Conservation (phyloP, 1,284 basidiomycete species). For the Afroboletus lepidellus region DNA sequence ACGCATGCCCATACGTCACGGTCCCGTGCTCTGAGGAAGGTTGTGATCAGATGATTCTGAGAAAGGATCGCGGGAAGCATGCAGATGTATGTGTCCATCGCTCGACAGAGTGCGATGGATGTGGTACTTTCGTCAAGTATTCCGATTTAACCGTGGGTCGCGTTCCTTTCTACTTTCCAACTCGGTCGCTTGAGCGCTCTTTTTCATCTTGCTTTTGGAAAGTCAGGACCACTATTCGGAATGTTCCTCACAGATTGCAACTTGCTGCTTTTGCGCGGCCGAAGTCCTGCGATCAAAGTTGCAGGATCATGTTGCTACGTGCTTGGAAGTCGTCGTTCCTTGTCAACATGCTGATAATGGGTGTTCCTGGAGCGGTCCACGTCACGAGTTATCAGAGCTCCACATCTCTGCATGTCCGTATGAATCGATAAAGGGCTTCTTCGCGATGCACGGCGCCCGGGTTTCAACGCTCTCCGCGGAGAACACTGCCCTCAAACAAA, state of each 20-base stretch:
- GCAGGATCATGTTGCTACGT: slow-evolving; percentile 38
- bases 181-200: slow-evolving; percentile 2
- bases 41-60: slow-evolving; percentile 44
- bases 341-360: slow-evolving; percentile 55
- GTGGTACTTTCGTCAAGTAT: slow-evolving; percentile 34
- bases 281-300: slow-evolving; percentile 37
- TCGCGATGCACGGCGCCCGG: slow-evolving; percentile 46
- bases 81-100: slow-evolving; percentile 36
- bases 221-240: slow-evolving; percentile 38
- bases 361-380: slow-evolving; percentile 53
- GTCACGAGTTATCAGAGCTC: slow-evolving; percentile 36
- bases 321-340: slow-evolving; percentile 39
- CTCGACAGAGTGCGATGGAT: slow-evolving; percentile 38
- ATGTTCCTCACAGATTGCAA: slow-evolving; percentile 37
- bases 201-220: not conserved
- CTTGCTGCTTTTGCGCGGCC: slow-evolving; percentile 41
- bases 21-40: slow-evolving; percentile 52
- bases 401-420: slow-evolving; percentile 58
- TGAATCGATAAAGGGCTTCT: slow-evolving; percentile 61
- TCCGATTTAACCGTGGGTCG: slow-evolving; percentile 38
- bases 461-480: slow-evolving; percentile 51
- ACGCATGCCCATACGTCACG: slow-evolving; percentile 57
- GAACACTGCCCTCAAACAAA: slow-evolving; percentile 56
- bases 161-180: not conserved
- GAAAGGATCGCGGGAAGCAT: slow-evolving; percentile 45